Conservation (phyloP, 1,284 basidiomycete species). For the Cutaneotrichosporon mucoides region DNA sequence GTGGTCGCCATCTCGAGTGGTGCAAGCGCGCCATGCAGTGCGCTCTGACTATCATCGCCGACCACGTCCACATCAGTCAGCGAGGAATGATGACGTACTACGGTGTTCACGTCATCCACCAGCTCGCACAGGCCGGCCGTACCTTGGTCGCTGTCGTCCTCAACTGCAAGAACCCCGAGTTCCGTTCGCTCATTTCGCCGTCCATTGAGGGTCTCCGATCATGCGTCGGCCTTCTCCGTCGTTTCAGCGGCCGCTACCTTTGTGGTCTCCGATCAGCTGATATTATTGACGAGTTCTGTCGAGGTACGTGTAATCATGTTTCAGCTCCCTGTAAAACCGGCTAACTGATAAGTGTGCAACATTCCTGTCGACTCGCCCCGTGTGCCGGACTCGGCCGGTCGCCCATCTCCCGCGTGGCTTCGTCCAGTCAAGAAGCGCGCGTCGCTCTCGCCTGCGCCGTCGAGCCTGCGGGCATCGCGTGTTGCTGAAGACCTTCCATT, state of each 20-base stretch:
- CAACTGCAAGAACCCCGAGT: constrained; percentile 56
- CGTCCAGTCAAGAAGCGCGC: constrained; percentile 68
- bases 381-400: constrained; percentile 53
- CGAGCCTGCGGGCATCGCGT: constrained; percentile 50
- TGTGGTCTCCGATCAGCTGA: constrained; percentile 82
- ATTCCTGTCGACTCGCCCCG: constrained; percentile 70
- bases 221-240: constrained; percentile 70
- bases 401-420: constrained; percentile 74
- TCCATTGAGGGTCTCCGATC: constrained; percentile 76
- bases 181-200: constrained; percentile 63
- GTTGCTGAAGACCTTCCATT: constrained; percentile 41
- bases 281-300: constrained; percentile 86
- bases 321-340: neutral
- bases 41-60: constrained; percentile 61
- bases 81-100: constrained; percentile 91
- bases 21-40: constrained; percentile 59
- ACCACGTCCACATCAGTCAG: constrained; percentile 67
- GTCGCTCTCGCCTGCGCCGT: constrained; percentile 39
- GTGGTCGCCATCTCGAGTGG: constrained; percentile 44
- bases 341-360: constrained; percentile 62
- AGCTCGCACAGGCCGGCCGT: constrained; percentile 84
- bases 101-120: constrained; percentile 88
- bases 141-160: constrained; percentile 78
- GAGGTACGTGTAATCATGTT: constrained; percentile 57
- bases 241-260: constrained; percentile 53